Percentiles rank a stretch among this genome's conserved stretches.
phyloP scores from a whole-genome alignment of 208 protist genomes.

The Trypanosoma caninum region DNA sequence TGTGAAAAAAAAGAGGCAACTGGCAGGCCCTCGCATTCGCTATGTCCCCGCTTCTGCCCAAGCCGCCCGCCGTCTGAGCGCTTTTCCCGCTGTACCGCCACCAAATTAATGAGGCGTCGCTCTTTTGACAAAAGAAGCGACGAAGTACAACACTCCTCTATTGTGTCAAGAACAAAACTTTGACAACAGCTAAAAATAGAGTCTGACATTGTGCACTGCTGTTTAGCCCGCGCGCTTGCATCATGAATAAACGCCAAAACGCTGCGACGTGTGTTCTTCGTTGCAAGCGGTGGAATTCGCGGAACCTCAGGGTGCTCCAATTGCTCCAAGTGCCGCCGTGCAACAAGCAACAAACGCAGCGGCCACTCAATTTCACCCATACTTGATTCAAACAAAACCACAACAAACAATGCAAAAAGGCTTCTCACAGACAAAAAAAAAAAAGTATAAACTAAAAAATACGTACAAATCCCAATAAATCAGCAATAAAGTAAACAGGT shows the following conservation, averaged over 20 bases:
- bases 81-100: slow-evolving; percentile 30
- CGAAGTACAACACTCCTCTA: slow-evolving; percentile 69
- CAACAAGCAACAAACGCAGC: slow-evolving; percentile 33
- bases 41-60: slow-evolving; percentile 5
- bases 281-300: slow-evolving; percentile 39
- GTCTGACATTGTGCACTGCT: slow-evolving; percentile 20
- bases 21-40: slow-evolving; percentile 13
- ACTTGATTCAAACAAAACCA: neutral
- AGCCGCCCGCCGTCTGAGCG: slow-evolving; percentile 13
- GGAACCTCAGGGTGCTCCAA: slow-evolving; percentile 57
- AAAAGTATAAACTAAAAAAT: neutral
- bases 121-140: slow-evolving; percentile 66
- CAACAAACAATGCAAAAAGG: neutral
- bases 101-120: slow-evolving; percentile 29
- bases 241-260: slow-evolving; percentile 59
- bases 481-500: slow-evolving; percentile 16
- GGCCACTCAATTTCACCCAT: slow-evolving; percentile 49
- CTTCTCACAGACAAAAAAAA: too few species aligned
- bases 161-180: slow-evolving; percentile 52
- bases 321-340: slow-evolving; percentile 42
- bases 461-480: neutral
- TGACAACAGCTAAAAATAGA: slow-evolving; percentile 41
- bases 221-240: slow-evolving; percentile 20
- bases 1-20: slow-evolving; percentile 4
- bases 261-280: slow-evolving; percentile 17